Base-by-base conservation (phyloP, 2,329 filamentous ascomycete genomes). In the Phialophora tarda region DNA sequence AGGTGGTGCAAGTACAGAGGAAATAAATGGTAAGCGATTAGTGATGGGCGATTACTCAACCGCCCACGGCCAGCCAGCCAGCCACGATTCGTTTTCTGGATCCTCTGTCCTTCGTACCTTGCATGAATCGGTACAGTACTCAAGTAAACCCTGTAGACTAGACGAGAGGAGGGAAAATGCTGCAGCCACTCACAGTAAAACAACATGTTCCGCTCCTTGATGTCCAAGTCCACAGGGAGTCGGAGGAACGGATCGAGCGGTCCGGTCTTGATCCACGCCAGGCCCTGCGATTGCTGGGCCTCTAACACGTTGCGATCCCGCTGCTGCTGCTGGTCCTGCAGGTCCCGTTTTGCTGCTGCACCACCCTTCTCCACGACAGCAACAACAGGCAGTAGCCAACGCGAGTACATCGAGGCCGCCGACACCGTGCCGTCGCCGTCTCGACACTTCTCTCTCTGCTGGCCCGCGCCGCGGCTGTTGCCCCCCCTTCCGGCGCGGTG, bases 201-300 rank as follows among this genome's bases (percentile, higher is more conserved):
- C n/a, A 51, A 26, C 48, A 51, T 21, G 3, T 51, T 51, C 48
- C 48, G 21, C 24, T 51, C 48, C 48, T 51, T 26, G 21, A 51
- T 51, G 10, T 51, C 24, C 21, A 51, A 11, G 24, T 51, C 48
- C 48, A 11, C 48, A 24, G 48, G 48, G 12, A 51, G 48, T 10
- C 10, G 21, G 10, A 51, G 17, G 48, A 51, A 51, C 8, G 48
- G 48, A 26, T 51, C 48, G 21, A 51, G 48, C 24, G 48, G 48
- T 24, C 48, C 48, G 24, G 48, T 51, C 24, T 51, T 51, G 48
- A 51, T 51, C 48, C 48, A 51, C 21, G 24, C 21, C 48, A 51
- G 48, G 12, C 48, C 48, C 21, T 51, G 48, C 3, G 48, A 51
- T 23, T 51, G 48, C 48, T 51, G 21, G 4, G 4, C 34, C 34